Evolutionary conservation across 177 flowering plant species (phyloP).

Genomic region (Vitis hybrid): DNA sequence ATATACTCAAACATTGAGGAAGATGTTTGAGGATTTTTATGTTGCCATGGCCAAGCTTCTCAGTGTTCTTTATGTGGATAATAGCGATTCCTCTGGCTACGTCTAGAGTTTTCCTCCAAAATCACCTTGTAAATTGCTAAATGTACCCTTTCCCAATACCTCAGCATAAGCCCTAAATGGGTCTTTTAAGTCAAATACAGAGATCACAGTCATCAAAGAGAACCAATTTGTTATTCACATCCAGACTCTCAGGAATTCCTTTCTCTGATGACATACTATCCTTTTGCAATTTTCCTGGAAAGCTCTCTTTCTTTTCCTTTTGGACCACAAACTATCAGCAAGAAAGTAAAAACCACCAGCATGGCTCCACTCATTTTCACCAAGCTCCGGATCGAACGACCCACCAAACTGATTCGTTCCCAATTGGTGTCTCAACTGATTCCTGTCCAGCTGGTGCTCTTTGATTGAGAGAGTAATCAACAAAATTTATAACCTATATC

Average conservation of each 20-base stretch:
- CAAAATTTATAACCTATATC: no score
- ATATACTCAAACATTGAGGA: constrained; percentile 60
- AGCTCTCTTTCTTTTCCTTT: constrained; percentile 35
- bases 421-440: no score
- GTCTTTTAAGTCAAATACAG: constrained; percentile 87
- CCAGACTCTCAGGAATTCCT: constrained; percentile 54
- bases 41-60: constrained; percentile 69
- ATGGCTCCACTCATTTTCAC: no score
- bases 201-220: constrained; percentile 84
- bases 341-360: constrained; percentile 24
- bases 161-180: constrained; percentile 92
- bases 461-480: no score
- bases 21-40: constrained; percentile 81
- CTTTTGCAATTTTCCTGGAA: constrained; percentile 51
- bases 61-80: constrained; percentile 61
- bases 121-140: constrained; percentile 82
- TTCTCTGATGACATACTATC: constrained; percentile 66
- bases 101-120: constrained; percentile 87
- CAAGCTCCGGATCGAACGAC: no score
- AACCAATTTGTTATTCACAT: constrained; percentile 63
- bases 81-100: constrained; percentile 81
- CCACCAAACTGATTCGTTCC: no score
- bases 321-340: constrained; percentile 45
- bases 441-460: no score
- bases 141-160: constrained; percentile 88